phyloP scores from a whole-genome alignment of 208 protist species.

The Leishmania gerbilli region DNA sequence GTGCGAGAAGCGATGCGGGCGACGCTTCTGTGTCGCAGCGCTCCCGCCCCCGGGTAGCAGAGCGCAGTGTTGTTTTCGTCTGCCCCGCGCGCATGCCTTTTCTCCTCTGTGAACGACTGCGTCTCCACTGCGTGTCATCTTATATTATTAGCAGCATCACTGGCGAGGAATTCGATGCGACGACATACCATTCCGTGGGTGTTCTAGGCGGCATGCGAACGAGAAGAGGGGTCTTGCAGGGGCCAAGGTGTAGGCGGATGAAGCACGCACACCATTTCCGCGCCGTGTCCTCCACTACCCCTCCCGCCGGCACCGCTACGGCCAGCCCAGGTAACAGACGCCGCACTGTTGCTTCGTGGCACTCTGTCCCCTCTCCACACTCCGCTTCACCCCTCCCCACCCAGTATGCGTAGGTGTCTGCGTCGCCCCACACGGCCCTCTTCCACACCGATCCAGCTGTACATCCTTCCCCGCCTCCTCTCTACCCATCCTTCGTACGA shows the following conservation, averaged over 20 bases:
- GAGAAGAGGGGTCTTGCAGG: not conserved
- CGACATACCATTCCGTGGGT: not conserved
- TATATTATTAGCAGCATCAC: not conserved
- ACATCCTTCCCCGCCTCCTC: not conserved
- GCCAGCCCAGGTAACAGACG: not conserved
- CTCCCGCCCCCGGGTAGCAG: conserved; percentile 59
- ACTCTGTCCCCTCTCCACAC: not conserved
- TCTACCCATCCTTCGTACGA: not conserved
- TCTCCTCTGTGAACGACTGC: not conserved
- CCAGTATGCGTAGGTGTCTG: not conserved
- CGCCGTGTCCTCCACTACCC: not conserved
- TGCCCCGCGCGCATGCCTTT: not conserved
- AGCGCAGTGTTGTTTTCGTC: not conserved
- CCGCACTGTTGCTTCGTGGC: not conserved
- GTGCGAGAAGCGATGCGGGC: conserved; percentile 69
- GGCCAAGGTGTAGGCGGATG: not conserved
- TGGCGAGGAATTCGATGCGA: not conserved
- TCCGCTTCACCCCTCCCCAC: not conserved
- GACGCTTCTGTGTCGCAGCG: conserved; percentile 57
- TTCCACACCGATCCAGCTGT: not conserved
- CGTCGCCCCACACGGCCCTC: not conserved
- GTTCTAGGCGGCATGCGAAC: not conserved
- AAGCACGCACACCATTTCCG: not conserved
- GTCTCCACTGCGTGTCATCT: not conserved
- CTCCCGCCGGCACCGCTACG: not conserved